Conservation (phyloP, 2,329 filamentous ascomycete genomes). For the Exophiala sp. region DNA sequence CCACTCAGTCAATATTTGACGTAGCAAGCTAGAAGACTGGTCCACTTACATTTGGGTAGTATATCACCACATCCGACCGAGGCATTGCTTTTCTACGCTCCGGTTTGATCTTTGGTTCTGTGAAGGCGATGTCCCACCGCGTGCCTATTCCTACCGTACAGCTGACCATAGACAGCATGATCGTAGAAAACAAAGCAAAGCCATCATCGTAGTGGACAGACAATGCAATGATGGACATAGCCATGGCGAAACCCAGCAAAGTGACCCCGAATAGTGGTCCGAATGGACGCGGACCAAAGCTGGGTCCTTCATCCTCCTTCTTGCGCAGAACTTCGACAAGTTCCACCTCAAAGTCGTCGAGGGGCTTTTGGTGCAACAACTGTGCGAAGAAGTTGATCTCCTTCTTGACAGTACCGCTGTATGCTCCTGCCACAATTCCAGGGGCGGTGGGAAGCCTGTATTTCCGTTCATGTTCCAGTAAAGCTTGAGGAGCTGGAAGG, state of each 20-base stretch:
- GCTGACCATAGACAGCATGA: conserved; percentile 52
- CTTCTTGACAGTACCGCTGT: conserved; percentile 53
- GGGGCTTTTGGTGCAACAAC: conserved; percentile 50
- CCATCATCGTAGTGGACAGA: conserved; percentile 55
- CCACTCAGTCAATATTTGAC: neutral
- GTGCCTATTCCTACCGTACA: conserved; percentile 56
- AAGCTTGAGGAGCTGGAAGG: conserved; percentile 60
- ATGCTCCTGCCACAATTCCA: conserved; percentile 57
- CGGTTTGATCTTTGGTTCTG: conserved; percentile 44
- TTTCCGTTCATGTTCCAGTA: conserved; percentile 57
- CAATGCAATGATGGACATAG: no score
- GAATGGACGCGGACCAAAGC: conserved; percentile 13
- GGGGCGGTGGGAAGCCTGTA: conserved; percentile 54
- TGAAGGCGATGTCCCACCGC: conserved; percentile 56
- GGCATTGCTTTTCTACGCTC: conserved; percentile 41
- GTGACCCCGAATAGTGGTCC: conserved; percentile 17
- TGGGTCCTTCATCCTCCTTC: conserved; percentile 20
- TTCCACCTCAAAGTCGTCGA: conserved; percentile 39
- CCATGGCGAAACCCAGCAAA: conserved; percentile 46
- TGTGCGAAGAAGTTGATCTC: conserved; percentile 61
- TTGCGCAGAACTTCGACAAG: conserved; percentile 37
- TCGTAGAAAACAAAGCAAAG: conserved; percentile 51
- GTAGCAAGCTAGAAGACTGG: neutral
- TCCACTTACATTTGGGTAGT: conserved; percentile 50
- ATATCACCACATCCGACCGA: conserved; percentile 58